phyloP scores from a whole-genome alignment of 495 filamentous ascomycete genomes.

The Pyronema domesticum region DNA sequence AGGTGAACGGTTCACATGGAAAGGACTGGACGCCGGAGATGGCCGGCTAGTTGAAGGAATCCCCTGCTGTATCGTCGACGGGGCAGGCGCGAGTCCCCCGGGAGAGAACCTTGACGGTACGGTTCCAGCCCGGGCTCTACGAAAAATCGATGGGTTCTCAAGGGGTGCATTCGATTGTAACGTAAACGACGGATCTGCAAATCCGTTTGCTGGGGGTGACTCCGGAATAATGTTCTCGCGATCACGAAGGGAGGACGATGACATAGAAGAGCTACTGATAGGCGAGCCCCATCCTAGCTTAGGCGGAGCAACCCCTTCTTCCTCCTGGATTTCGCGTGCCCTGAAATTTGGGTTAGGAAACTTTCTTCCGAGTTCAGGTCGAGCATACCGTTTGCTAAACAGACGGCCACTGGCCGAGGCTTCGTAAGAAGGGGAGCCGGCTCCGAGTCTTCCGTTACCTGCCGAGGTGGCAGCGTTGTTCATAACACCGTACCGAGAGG shows the following conservation, averaged over 20 bases:
- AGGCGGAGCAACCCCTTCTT: slow-evolving; percentile 62
- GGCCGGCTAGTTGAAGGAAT: slow-evolving; percentile 70
- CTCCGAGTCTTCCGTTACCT: slow-evolving; percentile 61
- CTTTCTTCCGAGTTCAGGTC: background rate
- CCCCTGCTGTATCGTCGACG: slow-evolving; percentile 35
- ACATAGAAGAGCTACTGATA: slow-evolving; percentile 49
- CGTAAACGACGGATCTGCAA: slow-evolving; percentile 66
- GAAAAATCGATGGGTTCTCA: slow-evolving; percentile 26
- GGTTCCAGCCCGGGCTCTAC: slow-evolving; percentile 81
- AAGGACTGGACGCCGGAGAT: slow-evolving; percentile 81
- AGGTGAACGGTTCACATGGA: slow-evolving; percentile 56
- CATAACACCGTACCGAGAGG: slow-evolving; percentile 50
- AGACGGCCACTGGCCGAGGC: slow-evolving; percentile 42
- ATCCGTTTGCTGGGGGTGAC: slow-evolving; percentile 84
- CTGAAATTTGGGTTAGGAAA: slow-evolving; percentile 30
- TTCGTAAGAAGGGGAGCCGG: slow-evolving; percentile 96
- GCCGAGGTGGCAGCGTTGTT: slow-evolving; percentile 49
- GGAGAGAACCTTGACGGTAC: slow-evolving; percentile 85
- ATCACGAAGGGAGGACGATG: slow-evolving; percentile 74
- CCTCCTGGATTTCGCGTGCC: slow-evolving; percentile 89
- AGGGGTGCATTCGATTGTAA: too few species aligned
- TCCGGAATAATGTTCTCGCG: slow-evolving; percentile 61
- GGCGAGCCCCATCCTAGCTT: slow-evolving; percentile 92
- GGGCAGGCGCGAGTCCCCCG: slow-evolving; percentile 41
- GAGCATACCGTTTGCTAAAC: slow-evolving; percentile 76